Evolutionary conservation across 164 flowering plant genomes (phyloP).

Genomic region (Sextonia rubra): DNA sequence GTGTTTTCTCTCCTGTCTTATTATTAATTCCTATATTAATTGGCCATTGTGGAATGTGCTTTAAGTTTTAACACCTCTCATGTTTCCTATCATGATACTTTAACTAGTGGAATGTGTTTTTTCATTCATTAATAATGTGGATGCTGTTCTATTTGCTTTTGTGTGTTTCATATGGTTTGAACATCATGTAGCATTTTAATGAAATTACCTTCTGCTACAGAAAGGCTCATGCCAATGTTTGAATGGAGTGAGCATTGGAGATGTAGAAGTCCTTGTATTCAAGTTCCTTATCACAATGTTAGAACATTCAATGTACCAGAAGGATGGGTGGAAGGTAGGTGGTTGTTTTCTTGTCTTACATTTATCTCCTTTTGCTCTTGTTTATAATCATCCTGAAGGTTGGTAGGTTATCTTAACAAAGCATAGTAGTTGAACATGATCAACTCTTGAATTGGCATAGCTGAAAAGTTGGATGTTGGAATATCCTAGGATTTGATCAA

Average conservation of each 20-base stretch:
- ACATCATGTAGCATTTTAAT: neutral
- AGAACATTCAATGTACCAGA: slow-evolving; percentile 97
- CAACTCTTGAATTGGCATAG: too few relatives aligned
- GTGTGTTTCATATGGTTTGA: neutral
- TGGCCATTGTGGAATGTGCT: neutral
- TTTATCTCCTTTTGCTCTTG: neutral
- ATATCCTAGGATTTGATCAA: too few relatives aligned
- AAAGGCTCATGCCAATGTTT: slow-evolving; percentile 42
- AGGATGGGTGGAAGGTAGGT: slow-evolving; percentile 98
- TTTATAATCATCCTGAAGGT: neutral
- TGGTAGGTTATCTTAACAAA: neutral
- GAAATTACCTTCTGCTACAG: slow-evolving; percentile 33
- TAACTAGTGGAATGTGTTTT: neutral
- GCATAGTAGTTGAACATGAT: too few relatives aligned
- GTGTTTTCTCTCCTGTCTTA: neutral
- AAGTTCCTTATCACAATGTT: slow-evolving; percentile 82
- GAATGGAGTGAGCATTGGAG: slow-evolving; percentile 52
- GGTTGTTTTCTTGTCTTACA: neutral
- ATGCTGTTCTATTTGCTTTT: neutral
- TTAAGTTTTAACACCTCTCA: neutral
- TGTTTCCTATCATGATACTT: neutral
- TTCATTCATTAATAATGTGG: neutral
- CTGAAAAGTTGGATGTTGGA: too few relatives aligned
- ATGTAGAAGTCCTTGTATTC: slow-evolving; percentile 85
- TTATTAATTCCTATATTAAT: neutral